phyloP scores from a whole-genome alignment of 352 stramenopile species.

The Albugo candida region DNA sequence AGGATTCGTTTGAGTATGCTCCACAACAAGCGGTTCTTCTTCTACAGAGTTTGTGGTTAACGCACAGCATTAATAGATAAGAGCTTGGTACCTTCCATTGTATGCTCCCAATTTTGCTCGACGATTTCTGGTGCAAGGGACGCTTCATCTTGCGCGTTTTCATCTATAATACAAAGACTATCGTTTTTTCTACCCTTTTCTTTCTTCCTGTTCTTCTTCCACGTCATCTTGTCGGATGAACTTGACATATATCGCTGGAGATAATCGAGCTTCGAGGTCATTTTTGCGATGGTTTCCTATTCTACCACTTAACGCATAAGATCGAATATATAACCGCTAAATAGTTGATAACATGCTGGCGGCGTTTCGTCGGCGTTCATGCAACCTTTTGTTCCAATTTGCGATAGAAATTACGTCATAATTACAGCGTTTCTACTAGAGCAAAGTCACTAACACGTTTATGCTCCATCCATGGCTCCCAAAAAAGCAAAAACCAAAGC shows the following conservation, averaged over 20 bases:
- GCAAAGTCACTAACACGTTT: too few relatives aligned
- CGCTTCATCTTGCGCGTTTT: constrained; percentile 28
- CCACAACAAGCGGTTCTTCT: constrained; percentile 41
- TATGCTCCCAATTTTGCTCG: constrained; percentile 32
- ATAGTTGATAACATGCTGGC: too few relatives aligned
- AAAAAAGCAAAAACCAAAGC: constrained; percentile 47
- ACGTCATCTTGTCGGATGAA: constrained; percentile 21
- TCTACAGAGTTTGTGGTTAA: constrained; percentile 18
- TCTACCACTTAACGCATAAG: too few relatives aligned
- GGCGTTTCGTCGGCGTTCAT: too few relatives aligned
- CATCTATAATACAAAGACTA: constrained; percentile 29
- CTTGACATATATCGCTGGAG: constrained; percentile 53
- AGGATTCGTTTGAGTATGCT: constrained; percentile 27
- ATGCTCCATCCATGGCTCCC: constrained; percentile 1
- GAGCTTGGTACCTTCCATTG: constrained; percentile 14
- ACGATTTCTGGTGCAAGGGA: constrained; percentile 23
- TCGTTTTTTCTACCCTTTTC: not conserved
- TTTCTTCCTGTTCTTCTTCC: constrained; percentile 33
- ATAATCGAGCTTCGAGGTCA: constrained; percentile 59
- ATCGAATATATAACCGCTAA: too few relatives aligned
- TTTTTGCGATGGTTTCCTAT: not conserved
- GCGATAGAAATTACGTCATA: too few relatives aligned
- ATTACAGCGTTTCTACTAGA: too few relatives aligned
- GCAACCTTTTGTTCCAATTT: too few relatives aligned
- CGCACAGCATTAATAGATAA: constrained; percentile 22